A percentile compares a stretch with the other conserved stretches of the same genome.
phyloP scores from a whole-genome alignment of 176 grass and related monocot species.

The Musa troglodytarum region DNA sequence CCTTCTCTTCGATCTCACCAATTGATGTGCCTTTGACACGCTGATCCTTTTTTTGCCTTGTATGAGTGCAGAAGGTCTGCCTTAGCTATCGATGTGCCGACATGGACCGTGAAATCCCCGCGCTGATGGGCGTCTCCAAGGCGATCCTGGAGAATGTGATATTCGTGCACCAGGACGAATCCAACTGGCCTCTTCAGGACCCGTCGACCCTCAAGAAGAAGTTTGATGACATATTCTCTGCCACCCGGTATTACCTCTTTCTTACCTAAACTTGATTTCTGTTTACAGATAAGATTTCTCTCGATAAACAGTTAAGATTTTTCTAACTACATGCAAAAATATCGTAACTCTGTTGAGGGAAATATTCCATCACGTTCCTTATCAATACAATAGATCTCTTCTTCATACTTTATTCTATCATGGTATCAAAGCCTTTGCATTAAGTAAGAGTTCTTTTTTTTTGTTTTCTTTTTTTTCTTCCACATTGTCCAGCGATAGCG shows the following conservation, averaged over 20 bases:
- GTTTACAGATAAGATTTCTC: too few relatives aligned
- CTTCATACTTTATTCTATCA: too few relatives aligned
- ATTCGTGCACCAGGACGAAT: constrained; percentile 98
- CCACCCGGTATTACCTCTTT: constrained; percentile 55
- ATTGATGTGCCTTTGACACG: neutral
- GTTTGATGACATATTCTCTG: constrained; percentile 98
- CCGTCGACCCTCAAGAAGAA: constrained; percentile 96
- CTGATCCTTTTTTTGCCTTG: constrained; percentile 20
- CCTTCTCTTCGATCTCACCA: too few relatives aligned
- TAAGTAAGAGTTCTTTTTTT: too few relatives aligned
- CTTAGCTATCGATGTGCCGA: constrained; percentile 96
- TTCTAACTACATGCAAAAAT: too few relatives aligned
- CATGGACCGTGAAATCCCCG: constrained; percentile 96
- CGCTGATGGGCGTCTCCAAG: constrained; percentile 95
- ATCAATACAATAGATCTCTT: too few relatives aligned
- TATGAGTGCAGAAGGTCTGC: constrained; percentile 78
- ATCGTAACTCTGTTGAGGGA: too few relatives aligned
- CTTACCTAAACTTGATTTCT: constrained; percentile 9
- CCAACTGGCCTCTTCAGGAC: constrained; percentile 94
- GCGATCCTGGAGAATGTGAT: constrained; percentile 96
- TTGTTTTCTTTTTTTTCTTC: too few relatives aligned
- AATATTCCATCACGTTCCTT: too few relatives aligned
- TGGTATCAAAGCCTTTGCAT: too few relatives aligned
- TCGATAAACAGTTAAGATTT: too few relatives aligned
- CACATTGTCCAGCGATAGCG: too few relatives aligned